Evolutionary conservation across 805 yeast genomes (phyloP), one percentile per base, ranked within the genome.

Genomic region (Wickerhamiella musiphila): DNA sequence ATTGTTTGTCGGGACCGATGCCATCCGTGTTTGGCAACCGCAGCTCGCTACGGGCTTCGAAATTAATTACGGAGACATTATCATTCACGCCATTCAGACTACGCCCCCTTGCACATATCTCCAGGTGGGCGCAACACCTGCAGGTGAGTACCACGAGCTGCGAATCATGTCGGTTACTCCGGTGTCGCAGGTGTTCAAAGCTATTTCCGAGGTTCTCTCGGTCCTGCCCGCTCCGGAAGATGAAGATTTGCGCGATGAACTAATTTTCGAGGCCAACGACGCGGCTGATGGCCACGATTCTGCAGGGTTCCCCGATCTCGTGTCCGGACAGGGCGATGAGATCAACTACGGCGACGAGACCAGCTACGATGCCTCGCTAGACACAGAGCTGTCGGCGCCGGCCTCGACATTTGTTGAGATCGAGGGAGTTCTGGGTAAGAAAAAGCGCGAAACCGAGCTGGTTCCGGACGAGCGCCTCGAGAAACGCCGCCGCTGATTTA

Each of bases 1-100:
- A 16, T 20, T 47, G 4, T 46, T 44, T 39, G 37, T 53, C 16
- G 35, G 51, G 3, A 43, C 51, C 7, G 38, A 47, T 19, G 47
- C 43, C 6, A 26, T 53, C 18, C 30, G 38, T 12, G 15, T 50
- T 15, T 50, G 56, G 55, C n/a, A n/a, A n/a, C n/a, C n/a, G n/a
- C 30, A 23, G 13, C 6, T 34, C 13, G 28, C 40, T 5, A 25
- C 16, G 4, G 54, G 53, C 4, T 12, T 37, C 13, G 18, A 36
- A 7, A 35, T 51, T 10, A 38, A 41, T n/a, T 45, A 46, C 26
- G 42, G 28, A 6, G 37, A 38, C 18, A 36, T 50, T 5, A 32
- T 41, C 11, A 38, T 48, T n/a, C 52, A 49, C 31, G 54, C 52
- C 5, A 37, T 42, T 5, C 40, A 44, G n/a, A 26, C 23, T 17